Percentiles rank a stretch among this genome's conserved stretches.
Evolutionary conservation across 371 early-diverging fungal species (phyloP).

Genomic region (Mortierella sp.): DNA sequence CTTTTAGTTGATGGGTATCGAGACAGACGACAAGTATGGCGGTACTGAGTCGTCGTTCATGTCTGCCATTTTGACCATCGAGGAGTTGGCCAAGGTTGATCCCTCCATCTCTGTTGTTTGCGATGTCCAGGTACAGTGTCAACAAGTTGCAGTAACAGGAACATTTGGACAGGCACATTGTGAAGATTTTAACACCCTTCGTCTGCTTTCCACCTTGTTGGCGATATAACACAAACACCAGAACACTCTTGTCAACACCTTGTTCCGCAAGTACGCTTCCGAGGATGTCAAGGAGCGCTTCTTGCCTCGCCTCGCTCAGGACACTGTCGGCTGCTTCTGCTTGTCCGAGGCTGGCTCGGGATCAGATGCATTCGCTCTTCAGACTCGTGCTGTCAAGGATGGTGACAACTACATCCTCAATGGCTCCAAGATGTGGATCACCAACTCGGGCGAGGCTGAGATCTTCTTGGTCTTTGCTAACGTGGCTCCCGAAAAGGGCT

Average conservation of each 20-base stretch:
- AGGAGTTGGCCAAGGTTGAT: slow-evolving; percentile 97
- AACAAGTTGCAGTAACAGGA: no score
- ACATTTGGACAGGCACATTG: no score
- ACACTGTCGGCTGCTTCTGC: slow-evolving; percentile 94
- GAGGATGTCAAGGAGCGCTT: slow-evolving; percentile 83
- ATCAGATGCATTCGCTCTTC: slow-evolving; percentile 96
- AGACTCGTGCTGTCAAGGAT: slow-evolving; percentile 90
- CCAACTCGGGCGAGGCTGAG: slow-evolving; percentile 91
- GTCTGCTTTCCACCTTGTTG: neutral
- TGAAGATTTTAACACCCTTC: no score
- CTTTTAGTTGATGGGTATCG: slow-evolving; percentile 93
- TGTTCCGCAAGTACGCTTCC: slow-evolving; percentile 88
- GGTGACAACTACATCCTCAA: slow-evolving; percentile 93
- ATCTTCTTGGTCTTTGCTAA: slow-evolving; percentile 98
- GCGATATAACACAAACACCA: slow-evolving; percentile 9
- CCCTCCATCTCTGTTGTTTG: slow-evolving; percentile 92
- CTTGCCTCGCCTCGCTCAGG: slow-evolving; percentile 84
- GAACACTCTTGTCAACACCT: slow-evolving; percentile 97
- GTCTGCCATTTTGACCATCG: slow-evolving; percentile 92
- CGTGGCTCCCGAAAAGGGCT: slow-evolving; percentile 92
- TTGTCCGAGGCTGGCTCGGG: slow-evolving; percentile 95
- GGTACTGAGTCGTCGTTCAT: slow-evolving; percentile 93
- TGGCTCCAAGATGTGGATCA: slow-evolving; percentile 95
- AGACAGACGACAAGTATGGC: slow-evolving; percentile 83
- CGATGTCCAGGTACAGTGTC: slow-evolving; percentile 95